phyloP scores from a whole-genome alignment of 257 asterid species.

The Misopates orontium region DNA sequence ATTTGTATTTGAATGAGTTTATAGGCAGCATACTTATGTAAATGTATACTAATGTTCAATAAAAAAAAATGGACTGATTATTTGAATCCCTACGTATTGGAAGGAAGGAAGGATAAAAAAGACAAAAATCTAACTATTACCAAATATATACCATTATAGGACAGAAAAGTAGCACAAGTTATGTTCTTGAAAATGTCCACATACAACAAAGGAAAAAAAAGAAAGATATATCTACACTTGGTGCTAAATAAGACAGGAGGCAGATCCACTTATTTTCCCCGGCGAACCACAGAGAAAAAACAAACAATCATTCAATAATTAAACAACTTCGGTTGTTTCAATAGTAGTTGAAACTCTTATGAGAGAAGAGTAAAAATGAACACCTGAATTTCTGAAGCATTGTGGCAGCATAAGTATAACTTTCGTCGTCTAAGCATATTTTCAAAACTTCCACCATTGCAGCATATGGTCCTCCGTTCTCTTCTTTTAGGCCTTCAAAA shows the following conservation, averaged over 20 bases:
- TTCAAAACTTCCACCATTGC: conserved; percentile 54
- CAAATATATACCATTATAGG: too few species aligned
- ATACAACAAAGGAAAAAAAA: background rate
- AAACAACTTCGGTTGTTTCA: background rate
- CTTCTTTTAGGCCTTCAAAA: conserved; percentile 49
- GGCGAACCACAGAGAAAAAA: background rate
- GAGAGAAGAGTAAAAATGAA: conserved; percentile 1
- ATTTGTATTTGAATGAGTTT: background rate
- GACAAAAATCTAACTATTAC: background rate
- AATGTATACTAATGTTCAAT: background rate
- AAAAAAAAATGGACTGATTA: background rate
- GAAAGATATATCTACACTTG: background rate
- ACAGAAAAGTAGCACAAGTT: background rate
- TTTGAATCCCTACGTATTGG: background rate
- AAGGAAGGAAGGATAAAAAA: background rate
- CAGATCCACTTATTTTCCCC: background rate
- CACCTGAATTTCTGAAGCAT: conserved; percentile 89
- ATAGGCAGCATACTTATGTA: background rate
- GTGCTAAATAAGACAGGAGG: background rate
- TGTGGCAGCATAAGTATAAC: conserved; percentile 61
- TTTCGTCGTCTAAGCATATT: conserved; percentile 65
- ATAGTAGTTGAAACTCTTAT: background rate
- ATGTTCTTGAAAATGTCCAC: background rate
- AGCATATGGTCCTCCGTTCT: conserved; percentile 43
- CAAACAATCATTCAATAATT: background rate